A percentile compares a stretch with the other conserved stretches of the same genome.
phyloP scores from a whole-genome alignment of 257 asterid species.

The Plantago elongata region DNA sequence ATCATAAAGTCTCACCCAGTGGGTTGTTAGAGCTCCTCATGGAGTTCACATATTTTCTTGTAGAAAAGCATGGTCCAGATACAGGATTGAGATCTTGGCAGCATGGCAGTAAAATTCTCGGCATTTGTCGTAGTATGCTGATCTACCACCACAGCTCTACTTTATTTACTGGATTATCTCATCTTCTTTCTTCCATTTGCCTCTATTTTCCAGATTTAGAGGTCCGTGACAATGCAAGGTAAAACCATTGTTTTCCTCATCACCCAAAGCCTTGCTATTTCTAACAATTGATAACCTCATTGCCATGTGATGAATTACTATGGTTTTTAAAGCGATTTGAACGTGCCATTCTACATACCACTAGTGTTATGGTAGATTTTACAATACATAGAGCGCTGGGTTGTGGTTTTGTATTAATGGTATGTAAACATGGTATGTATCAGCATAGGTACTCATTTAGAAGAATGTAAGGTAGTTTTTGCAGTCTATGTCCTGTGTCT shows the following conservation, averaged over 20 bases:
- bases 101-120: conserved; percentile 78
- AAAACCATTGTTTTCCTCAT: conserved; percentile 17
- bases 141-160: conserved; percentile 76
- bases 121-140: conserved; percentile 84
- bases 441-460: conserved; percentile 10
- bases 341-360: background rate
- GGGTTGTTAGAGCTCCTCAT: conserved; percentile 68
- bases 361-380: background rate
- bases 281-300: conserved; percentile 3
- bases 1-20: conserved; percentile 61
- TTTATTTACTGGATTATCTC: conserved; percentile 63
- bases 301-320: conserved; percentile 1
- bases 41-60: conserved; percentile 62
- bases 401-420: background rate
- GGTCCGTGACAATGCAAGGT: conserved; percentile 96
- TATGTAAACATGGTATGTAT: background rate
- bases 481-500: conserved; percentile 10
- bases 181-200: conserved; percentile 63
- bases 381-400: background rate
- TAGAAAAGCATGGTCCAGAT: conserved; percentile 77
- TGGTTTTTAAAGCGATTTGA: background rate
- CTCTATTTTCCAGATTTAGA: conserved; percentile 94
- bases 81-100: conserved; percentile 80
- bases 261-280: background rate
- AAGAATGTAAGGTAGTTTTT: conserved; percentile 16